Base-by-base conservation (phyloP, 2,329 filamentous ascomycete genomes). In the Fusarium caatingaense region DNA sequence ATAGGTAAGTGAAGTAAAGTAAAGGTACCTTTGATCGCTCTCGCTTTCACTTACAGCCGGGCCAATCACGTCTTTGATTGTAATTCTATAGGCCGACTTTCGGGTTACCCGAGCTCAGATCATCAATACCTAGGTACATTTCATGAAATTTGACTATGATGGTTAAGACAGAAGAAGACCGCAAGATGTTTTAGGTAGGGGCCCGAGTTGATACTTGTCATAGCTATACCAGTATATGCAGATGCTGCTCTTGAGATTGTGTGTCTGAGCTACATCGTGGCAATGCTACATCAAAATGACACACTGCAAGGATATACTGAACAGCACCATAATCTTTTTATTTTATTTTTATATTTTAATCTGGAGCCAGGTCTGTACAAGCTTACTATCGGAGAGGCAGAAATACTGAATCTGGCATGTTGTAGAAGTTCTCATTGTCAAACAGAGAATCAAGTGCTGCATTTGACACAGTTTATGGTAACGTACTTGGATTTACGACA, bases 41-140 rank as follows among this genome's bases (percentile, higher is more conserved):
- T 53, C 11, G 40, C 49, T 21, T 42, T 57, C 50, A 18, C 18
- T 60, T 60, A 40, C 49, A 70, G 42, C 63, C 67, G 67, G 63
- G 34, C 67, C 67, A 70, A 70, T 70, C 41, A 51, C 8, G 44
- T 56, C 40, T 27, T 13, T 20, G 23, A 10, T 41, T 40, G 62
- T 59, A 21, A 28, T 16, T 30, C 25, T 44, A 25, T 69, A 32
- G 50, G 28, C 54, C 50, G 30, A 69, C 16, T 27, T 21, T 44
- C 25, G 42, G 46, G 51, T 47, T 40, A n/a, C 10, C 32, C 50
- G 46, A 68, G n/a, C 47, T 45, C 34, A 56, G 53, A 47, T 50
- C 42, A 59, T 69, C 44, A 23, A 47, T 37, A n/a, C 18, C n/a
- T 40, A 47, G 49, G 59, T 49, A 45, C 30, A 46, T 4, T 21